Evolutionary conservation across 2,329 filamentous ascomycete genomes (phyloP).

Genomic region (Fusarium guadeloupense): DNA sequence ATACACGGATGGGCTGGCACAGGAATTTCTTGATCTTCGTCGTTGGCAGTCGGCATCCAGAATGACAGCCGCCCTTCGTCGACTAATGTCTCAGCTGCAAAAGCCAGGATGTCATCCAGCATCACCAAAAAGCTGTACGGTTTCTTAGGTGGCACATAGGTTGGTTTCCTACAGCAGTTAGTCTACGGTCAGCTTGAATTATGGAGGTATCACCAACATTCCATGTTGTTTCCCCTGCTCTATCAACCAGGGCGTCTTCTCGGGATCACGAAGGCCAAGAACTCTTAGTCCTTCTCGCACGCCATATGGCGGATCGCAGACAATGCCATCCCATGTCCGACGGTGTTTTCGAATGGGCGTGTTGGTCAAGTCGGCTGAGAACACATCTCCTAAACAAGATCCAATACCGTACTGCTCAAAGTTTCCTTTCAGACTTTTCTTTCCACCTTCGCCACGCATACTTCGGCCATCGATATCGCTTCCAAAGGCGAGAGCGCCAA

Average conservation of each 20-base stretch:
- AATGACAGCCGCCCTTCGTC: constrained; percentile 84
- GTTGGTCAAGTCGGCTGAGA: constrained; percentile 89
- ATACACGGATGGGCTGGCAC: constrained; percentile 81
- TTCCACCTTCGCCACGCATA: constrained; percentile 75
- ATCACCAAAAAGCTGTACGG: constrained; percentile 93
- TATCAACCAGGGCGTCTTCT: constrained; percentile 67
- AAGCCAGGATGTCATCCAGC: constrained; percentile 87
- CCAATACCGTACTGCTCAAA: constrained; percentile 84
- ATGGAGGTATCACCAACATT: constrained; percentile 61
- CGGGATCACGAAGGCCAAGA: constrained; percentile 77
- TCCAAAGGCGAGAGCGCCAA: constrained; percentile 83
- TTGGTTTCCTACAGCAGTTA: constrained; percentile 53
- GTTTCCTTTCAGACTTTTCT: constrained; percentile 69
- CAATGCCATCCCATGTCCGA: constrained; percentile 84
- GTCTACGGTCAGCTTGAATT: constrained; percentile 1
- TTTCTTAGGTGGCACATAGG: constrained; percentile 86
- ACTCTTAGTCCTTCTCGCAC: constrained; percentile 92
- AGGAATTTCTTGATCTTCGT: constrained; percentile 78
- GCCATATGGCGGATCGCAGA: constrained; percentile 96
- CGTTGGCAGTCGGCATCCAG: constrained; percentile 95
- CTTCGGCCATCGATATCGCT: constrained; percentile 94
- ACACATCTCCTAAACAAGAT: constrained; percentile 75
- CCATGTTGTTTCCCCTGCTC: constrained; percentile 76
- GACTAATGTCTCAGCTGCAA: constrained; percentile 80
- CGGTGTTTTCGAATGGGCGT: constrained; percentile 70